Percentiles rank a stretch among this genome's conserved stretches.
These are phyloP conservation scores for Millerozyma miso DNA, from an alignment of 805 yeast genomes.

Conservation along the genomic window DNA sequence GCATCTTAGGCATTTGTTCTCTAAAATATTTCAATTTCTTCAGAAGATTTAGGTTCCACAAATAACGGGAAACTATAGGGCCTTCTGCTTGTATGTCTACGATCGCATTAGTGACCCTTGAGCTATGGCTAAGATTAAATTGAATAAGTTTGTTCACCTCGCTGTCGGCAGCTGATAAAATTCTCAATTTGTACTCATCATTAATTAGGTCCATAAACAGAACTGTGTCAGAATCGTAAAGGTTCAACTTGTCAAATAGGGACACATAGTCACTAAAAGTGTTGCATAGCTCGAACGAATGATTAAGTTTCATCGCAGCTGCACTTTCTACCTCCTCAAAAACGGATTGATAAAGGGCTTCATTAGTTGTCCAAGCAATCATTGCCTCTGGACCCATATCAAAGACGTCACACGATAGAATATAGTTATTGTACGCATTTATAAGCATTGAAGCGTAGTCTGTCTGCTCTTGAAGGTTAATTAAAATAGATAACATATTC, in stretches of 20 bases:
- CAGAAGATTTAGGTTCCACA: constrained; percentile 16
- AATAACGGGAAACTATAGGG: constrained; percentile 7
- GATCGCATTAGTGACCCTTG: constrained; percentile 2
- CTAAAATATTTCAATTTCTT: constrained; percentile 23
- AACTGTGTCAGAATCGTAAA: constrained; percentile 8
- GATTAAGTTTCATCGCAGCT: constrained; percentile 21
- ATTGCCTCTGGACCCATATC: constrained; percentile 31
- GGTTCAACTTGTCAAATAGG: constrained; percentile 20
- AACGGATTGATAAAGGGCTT: constrained; percentile 19
- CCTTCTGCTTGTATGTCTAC: background rate
- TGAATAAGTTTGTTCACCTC: constrained; percentile 21
- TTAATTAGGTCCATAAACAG: constrained; percentile 25
- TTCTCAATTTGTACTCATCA: constrained; percentile 31
- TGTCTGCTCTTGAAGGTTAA: constrained; percentile 22
- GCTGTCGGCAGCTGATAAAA: constrained; percentile 23
- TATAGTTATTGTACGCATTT: constrained; percentile 25
- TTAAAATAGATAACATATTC: constrained; percentile 28
- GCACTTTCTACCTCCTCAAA: constrained; percentile 18
- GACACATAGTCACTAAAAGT: constrained; percentile 24
- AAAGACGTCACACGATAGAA: constrained; percentile 24
- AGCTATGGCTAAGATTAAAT: constrained; percentile 8
- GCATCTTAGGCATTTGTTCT: constrained; percentile 15
- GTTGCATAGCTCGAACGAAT: constrained; percentile 20
- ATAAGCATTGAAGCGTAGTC: constrained; percentile 13
- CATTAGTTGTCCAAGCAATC: constrained; percentile 25